Conservation (phyloP, 192 early-diverging fungal species). For the Coemansia sp. region DNA sequence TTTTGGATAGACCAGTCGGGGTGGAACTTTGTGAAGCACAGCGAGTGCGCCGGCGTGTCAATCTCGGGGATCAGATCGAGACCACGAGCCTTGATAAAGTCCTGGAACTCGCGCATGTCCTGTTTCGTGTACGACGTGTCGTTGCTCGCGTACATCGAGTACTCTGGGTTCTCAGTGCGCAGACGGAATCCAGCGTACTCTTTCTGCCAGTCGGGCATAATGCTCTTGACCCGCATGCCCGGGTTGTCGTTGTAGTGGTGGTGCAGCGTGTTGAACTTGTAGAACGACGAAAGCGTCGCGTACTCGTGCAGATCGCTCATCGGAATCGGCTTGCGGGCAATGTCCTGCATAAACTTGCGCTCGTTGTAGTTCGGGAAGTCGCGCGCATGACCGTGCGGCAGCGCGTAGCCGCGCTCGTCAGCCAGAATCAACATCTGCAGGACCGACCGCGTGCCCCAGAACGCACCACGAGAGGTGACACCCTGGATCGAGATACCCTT, state of each 20-base stretch:
- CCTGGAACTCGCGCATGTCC: slow-evolving; percentile 47
- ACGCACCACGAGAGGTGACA: slow-evolving; percentile 42
- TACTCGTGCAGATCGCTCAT: slow-evolving; percentile 49
- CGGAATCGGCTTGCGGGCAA: slow-evolving; percentile 51
- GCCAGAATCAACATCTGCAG: slow-evolving; percentile 52
- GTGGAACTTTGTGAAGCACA: slow-evolving; percentile 52
- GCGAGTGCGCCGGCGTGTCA: slow-evolving; percentile 49
- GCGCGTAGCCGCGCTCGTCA: slow-evolving; percentile 30
- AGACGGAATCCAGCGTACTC: slow-evolving; percentile 52
- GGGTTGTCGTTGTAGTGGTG: slow-evolving; percentile 52
- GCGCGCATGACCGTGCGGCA: slow-evolving; percentile 39
- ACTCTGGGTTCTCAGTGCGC: slow-evolving; percentile 41
- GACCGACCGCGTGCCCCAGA: slow-evolving; percentile 49
- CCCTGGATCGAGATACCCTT: slow-evolving; percentile 40
- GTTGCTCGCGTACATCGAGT: slow-evolving; percentile 41
- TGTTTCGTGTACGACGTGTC: slow-evolving; percentile 45
- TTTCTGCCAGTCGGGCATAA: slow-evolving; percentile 34
- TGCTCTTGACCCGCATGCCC: slow-evolving; percentile 27
- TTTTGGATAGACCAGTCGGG: slow-evolving; percentile 46
- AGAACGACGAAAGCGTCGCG: slow-evolving; percentile 44
- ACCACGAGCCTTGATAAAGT: slow-evolving; percentile 47
- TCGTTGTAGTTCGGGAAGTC: slow-evolving; percentile 52
- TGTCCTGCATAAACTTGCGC: slow-evolving; percentile 49
- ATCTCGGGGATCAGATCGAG: slow-evolving; percentile 51
- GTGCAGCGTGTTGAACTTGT: slow-evolving; percentile 54